Base-by-base conservation (phyloP, 495 filamentous ascomycete genomes). In the Aspergillus cavernicola region DNA sequence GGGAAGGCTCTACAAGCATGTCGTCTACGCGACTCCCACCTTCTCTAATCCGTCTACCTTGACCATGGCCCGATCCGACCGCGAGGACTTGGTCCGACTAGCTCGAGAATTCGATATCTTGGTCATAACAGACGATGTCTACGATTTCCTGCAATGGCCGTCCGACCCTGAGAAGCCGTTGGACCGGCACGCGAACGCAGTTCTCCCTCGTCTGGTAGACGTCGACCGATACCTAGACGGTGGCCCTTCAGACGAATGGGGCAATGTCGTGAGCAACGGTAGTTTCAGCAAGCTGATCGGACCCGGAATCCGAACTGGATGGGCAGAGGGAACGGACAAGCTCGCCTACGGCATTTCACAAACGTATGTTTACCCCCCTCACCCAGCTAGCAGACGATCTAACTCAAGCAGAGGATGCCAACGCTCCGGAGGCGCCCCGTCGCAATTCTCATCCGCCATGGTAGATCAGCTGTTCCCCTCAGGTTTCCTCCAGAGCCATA, bases 111-210 rank as follows among this genome's bases (percentile, higher is more conserved):
- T 84, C 63, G 84, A 96, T 60, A 88, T 88, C 4, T 70, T 95
- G 6, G 66, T 95, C 40, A 77, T 96, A n/a, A 79, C 78, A 11
- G 91, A 96, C 68, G 91, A 96, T 66, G 89, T 97, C 1, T 97
- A 97, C 55, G 92, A 96, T 65, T 84, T 89, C 53, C 74, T 96
- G 0, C 86, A 88, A 62, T 93, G 89, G 83, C 77, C 80, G 6
- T 46, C 73, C 3, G 71, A 70, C 23, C 66, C 57, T 0, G 60
- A 55, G 26, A 37, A 37, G 8, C 29, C 62, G 6, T 51, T 59
- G 20, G 22, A 55, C 13, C 19, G 38, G 3, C 56, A 59, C n/a
- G 66, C 72, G 16, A 69, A 65, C 38, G 81, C 83, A 0, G 50
- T 74, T 1, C 60, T 89, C 3, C 88, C 90, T 2, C 78, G 90